Conservation (phyloP, 257 asterid genomes). For the Eucommia ulmoides region DNA sequence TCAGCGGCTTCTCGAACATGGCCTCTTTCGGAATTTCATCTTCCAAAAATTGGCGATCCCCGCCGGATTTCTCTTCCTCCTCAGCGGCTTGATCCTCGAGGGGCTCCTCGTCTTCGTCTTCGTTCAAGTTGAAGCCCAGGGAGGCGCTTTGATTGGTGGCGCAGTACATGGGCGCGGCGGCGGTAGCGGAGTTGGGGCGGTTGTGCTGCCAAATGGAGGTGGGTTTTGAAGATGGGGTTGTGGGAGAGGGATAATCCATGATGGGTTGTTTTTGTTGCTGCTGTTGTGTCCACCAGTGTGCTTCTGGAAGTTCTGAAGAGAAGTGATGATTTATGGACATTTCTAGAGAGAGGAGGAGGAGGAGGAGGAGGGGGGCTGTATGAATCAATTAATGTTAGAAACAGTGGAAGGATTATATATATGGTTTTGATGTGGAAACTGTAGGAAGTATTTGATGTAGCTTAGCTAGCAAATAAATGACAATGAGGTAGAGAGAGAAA, state of each 20-base stretch:
- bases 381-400: not conserved
- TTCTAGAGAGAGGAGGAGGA: constrained; percentile 1
- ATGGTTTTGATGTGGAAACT: constrained; percentile 17
- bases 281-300: constrained; percentile 39
- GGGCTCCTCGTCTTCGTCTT: constrained; percentile 27
- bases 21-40: constrained; percentile 25
- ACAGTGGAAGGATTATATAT: not conserved
- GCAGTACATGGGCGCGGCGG: constrained; percentile 1
- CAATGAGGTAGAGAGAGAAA: constrained; percentile 4
- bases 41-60: not conserved
- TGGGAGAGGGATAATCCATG: constrained; percentile 25
- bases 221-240: constrained; percentile 19
- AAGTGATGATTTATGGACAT: constrained; percentile 68
- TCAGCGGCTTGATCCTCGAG: constrained; percentile 5
- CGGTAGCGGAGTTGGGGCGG: constrained; percentile 6
- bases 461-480: constrained; percentile 5
- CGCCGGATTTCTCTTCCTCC: too few species aligned
- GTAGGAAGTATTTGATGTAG: constrained; percentile 12
- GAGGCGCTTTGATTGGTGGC: constrained; percentile 4
- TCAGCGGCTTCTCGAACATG: constrained; percentile 76
- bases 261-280: constrained; percentile 14
- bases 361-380: not conserved
- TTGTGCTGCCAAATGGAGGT: not conserved
- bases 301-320: constrained; percentile 35
- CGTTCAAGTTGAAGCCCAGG: constrained; percentile 45